These are phyloP conservation scores for Isatis lusitanica DNA, from an alignment of 441 rosid species.

Conservation along the genomic window DNA sequence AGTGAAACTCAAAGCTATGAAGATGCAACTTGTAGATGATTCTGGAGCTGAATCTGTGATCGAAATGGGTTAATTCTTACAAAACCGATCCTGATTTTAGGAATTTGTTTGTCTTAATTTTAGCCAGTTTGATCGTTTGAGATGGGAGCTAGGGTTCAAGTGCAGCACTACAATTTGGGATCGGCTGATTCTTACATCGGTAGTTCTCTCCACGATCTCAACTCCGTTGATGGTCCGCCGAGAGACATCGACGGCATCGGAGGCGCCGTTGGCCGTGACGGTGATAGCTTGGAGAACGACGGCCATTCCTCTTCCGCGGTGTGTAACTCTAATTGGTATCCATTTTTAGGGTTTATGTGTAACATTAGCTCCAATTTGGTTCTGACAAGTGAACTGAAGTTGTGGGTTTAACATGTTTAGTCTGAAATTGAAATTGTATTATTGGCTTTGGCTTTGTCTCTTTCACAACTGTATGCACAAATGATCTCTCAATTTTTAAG, in stretches of 20 bases:
- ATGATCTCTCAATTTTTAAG: background rate
- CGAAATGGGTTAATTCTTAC: slow-evolving; percentile 7
- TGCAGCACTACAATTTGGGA: slow-evolving; percentile 68
- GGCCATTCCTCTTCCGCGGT: slow-evolving; percentile 56
- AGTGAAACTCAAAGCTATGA: background rate
- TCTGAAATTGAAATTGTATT: background rate
- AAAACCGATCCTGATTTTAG: slow-evolving; percentile 9
- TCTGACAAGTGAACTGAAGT: background rate
- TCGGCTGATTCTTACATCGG: slow-evolving; percentile 61
- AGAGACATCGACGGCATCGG: slow-evolving; percentile 45
- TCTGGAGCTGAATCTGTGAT: background rate
- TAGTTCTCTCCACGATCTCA: slow-evolving; percentile 73
- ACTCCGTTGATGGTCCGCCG: slow-evolving; percentile 59
- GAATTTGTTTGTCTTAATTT: background rate
- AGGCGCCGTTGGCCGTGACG: slow-evolving; percentile 36
- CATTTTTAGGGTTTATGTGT: background rate
- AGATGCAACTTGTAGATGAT: background rate
- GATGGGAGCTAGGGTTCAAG: slow-evolving; percentile 84
- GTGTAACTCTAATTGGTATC: slow-evolving; percentile 12
- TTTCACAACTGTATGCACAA: background rate
- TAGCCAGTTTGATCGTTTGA: background rate
- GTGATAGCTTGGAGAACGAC: slow-evolving; percentile 51
- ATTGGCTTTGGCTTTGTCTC: background rate
- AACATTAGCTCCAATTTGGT: slow-evolving; percentile 1
- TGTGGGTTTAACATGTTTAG: background rate